Evolutionary conservation across 2,329 filamentous ascomycete genomes (phyloP).

Genomic region (Colletotrichum liaoningense): DNA sequence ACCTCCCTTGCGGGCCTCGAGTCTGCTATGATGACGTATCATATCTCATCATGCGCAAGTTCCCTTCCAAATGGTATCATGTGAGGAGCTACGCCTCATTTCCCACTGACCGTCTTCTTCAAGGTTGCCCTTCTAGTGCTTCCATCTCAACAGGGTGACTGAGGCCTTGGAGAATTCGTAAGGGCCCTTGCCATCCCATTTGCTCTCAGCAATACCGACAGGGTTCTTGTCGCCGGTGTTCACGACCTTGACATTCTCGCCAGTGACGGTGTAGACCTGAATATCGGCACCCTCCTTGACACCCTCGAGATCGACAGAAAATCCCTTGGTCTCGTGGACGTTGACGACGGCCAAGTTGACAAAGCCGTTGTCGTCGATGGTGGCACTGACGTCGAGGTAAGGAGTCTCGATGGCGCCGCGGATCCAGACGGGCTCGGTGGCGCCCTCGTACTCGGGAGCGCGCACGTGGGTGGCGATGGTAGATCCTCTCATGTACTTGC

Average conservation of each 20-base stretch:
- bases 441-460: constrained; percentile 72
- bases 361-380: constrained; percentile 66
- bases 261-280: constrained; percentile 72
- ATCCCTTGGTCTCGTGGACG: constrained; percentile 69
- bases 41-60: constrained; percentile 16
- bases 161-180: constrained; percentile 78
- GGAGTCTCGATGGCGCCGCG: constrained; percentile 74
- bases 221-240: constrained; percentile 74
- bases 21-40: background rate
- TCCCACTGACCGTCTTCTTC: background rate
- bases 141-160: constrained; percentile 74
- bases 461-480: constrained; percentile 75
- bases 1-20: constrained; percentile 1
- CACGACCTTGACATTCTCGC: constrained; percentile 63
- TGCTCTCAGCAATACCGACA: constrained; percentile 57
- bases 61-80: background rate
- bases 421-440: constrained; percentile 75
- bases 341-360: constrained; percentile 80
- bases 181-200: constrained; percentile 71
- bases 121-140: constrained; percentile 42
- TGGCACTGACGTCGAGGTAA: constrained; percentile 76
- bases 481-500: constrained; percentile 74
- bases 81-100: background rate
- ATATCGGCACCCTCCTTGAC: constrained; percentile 59
- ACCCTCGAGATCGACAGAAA: constrained; percentile 70